Evolutionary conservation across 169 alveolate species (phyloP).

Genomic region (Eimeria sp.): DNA sequence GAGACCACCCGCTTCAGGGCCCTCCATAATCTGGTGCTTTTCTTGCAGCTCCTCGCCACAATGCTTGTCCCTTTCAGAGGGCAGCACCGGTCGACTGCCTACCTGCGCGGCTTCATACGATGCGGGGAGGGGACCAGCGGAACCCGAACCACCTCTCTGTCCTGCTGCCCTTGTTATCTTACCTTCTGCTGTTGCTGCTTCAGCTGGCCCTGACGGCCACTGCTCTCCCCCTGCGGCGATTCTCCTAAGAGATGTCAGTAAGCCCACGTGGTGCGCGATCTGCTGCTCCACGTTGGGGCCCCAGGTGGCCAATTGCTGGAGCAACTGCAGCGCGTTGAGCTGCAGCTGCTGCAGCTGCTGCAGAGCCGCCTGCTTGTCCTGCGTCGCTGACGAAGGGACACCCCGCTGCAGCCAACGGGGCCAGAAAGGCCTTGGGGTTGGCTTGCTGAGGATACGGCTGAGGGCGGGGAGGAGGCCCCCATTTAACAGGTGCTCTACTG

Average conservation of each 20-base stretch:
- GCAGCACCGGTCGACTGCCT: background rate
- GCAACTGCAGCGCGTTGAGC: slow-evolving; percentile 45
- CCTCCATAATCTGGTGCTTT: background rate
- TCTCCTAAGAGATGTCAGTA: background rate
- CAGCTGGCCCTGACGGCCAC: background rate
- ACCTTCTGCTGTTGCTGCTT: slow-evolving; percentile 20
- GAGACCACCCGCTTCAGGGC: background rate
- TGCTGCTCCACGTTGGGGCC: slow-evolving; percentile 29
- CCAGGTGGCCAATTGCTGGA: background rate
- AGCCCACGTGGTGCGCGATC: slow-evolving; percentile 1
- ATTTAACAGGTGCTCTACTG: background rate
- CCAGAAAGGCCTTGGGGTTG: slow-evolving; percentile 65
- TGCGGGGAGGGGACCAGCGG: background rate
- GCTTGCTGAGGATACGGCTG: background rate
- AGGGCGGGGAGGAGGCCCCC: slow-evolving; percentile 10
- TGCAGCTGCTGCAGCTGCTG: slow-evolving; percentile 19
- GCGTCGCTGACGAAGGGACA: background rate
- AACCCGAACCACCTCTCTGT: background rate
- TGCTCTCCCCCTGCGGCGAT: slow-evolving; percentile 18
- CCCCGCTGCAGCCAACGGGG: slow-evolving; percentile 77
- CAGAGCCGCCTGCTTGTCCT: background rate
- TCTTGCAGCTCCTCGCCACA: background rate
- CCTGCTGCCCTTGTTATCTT: background rate
- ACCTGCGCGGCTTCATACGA: background rate
- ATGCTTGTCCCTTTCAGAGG: background rate